Base-by-base conservation (phyloP, 208 protist genomes). In the Leishmania braziliensis region DNA sequence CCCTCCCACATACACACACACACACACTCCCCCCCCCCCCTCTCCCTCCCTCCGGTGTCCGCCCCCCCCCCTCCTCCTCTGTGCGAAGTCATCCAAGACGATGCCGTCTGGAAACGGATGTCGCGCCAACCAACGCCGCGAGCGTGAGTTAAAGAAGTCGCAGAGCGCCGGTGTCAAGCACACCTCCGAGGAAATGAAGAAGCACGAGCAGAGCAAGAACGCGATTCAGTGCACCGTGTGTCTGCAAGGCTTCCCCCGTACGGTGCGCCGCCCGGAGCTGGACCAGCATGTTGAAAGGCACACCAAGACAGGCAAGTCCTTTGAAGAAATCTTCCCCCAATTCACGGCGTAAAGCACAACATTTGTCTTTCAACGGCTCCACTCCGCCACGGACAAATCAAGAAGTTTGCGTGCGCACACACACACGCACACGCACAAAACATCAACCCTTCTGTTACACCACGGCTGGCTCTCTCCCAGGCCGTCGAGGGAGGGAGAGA, bases 31-130 rank as follows among this genome's bases (percentile, higher is more conserved):
- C 1, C 36, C 36, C 36, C 36, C 1, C 36, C 39, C 68, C 26
- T 73, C 68, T 26, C 23, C 68, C 3, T 5, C 14, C 23, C 16
- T 26, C 23, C 36, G 36, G 36, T 39, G 36, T 39, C 36, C 36
- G 0, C 36, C 36, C 1, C 36, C 1, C 36, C 36, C 1, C 36
- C 36, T 0, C n/a, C n/a, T n/a, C n/a, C n/a, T n/a, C n/a, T 39
- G 36, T 39, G 36, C 36, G 36, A 39, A 39, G 36, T 39, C 36
- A 39, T 39, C 36, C 36, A 39, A 39, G 36, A 39, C 1, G 36
- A 39, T 94, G 92, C 90, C 92, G 33, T 95, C 92, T 86, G 92
- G 92, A 65, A 96, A 96, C 76, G 92, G 89, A 8, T 92, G 89
- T 73, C 88, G 90, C 62, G 88, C 88, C 23, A 91, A 94, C 84